A percentile compares a stretch with the other conserved stretches of the same genome.
Evolutionary conservation across 2,329 filamentous ascomycete genomes (phyloP).

Genomic region (Botryotinia convoluta): DNA sequence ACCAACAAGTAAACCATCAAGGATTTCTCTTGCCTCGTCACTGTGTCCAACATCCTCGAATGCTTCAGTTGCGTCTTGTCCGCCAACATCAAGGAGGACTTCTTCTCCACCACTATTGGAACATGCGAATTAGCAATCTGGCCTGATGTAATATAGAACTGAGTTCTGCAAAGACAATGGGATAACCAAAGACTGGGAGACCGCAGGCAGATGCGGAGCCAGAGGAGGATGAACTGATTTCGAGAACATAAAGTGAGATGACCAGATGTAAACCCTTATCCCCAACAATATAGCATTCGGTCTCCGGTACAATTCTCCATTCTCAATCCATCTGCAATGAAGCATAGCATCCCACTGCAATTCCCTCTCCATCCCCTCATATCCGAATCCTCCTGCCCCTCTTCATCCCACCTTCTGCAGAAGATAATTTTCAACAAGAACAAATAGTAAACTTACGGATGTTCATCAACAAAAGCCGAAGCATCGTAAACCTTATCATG

Average conservation of each 20-base stretch:
- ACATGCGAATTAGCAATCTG: conserved; percentile 24
- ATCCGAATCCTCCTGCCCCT: background rate
- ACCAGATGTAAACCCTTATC: background rate
- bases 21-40: conserved; percentile 94
- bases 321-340: background rate
- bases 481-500: conserved; percentile 96
- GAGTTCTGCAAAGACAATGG: background rate
- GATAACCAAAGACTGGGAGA: background rate
- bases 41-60: conserved; percentile 99
- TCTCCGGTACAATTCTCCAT: background rate
- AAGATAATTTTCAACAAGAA: conserved; percentile 4
- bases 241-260: background rate
- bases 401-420: background rate
- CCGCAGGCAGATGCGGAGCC: too few relatives aligned
- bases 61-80: conserved; percentile 94
- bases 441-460: conserved; percentile 63
- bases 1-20: conserved; percentile 73
- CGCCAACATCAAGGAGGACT: conserved; percentile 91
- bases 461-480: conserved; percentile 91
- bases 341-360: background rate
- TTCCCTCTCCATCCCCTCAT: background rate
- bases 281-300: background rate
- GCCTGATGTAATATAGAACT: background rate
- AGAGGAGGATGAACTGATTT: background rate
- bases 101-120: conserved; percentile 86